Evolutionary conservation across 345 rosid species (phyloP).

Genomic region (Eutrema heterophyllum): DNA sequence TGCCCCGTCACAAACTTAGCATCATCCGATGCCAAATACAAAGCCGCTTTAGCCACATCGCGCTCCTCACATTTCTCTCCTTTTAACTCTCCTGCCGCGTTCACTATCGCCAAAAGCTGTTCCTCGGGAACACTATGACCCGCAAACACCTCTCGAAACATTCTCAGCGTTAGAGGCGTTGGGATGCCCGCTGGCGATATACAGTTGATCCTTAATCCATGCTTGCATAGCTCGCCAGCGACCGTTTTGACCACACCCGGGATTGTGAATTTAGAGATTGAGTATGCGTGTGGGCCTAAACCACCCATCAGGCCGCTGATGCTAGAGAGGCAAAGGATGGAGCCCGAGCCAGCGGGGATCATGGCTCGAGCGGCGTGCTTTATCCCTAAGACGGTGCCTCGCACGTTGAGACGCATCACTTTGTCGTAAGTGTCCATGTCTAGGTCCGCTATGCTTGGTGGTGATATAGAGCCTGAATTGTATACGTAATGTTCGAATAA

Average conservation of each 20-base stretch:
- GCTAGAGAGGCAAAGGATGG: conserved; percentile 70
- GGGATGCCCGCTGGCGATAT: conserved; percentile 64
- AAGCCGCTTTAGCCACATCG: conserved; percentile 58
- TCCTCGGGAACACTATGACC: conserved; percentile 35
- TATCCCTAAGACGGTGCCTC: conserved; percentile 56
- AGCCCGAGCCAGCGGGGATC: conserved; percentile 58
- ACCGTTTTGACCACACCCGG: conserved; percentile 59
- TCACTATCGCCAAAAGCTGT: conserved; percentile 40
- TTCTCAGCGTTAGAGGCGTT: conserved; percentile 42
- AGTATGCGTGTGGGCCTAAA: conserved; percentile 64
- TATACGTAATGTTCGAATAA: not conserved
- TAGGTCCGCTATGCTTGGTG: conserved; percentile 57
- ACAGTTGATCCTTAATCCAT: conserved; percentile 66
- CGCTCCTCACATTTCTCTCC: conserved; percentile 60
- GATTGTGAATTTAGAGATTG: conserved; percentile 56
- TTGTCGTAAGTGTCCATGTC: conserved; percentile 58
- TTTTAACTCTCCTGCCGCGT: conserved; percentile 57
- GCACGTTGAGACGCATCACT: conserved; percentile 61
- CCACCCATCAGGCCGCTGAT: conserved; percentile 80
- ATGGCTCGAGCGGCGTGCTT: conserved; percentile 80
- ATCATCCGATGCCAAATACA: conserved; percentile 38
- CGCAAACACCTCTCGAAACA: conserved; percentile 32
- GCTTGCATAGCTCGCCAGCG: conserved; percentile 59
- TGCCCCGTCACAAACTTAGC: conserved; percentile 40
- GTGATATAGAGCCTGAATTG: conserved; percentile 32